A percentile compares a stretch with the other conserved stretches of the same genome.
These are phyloP conservation scores for Rachicladosporium sp. DNA, from an alignment of 2,329 filamentous ascomycete species.

Conservation along the genomic window DNA sequence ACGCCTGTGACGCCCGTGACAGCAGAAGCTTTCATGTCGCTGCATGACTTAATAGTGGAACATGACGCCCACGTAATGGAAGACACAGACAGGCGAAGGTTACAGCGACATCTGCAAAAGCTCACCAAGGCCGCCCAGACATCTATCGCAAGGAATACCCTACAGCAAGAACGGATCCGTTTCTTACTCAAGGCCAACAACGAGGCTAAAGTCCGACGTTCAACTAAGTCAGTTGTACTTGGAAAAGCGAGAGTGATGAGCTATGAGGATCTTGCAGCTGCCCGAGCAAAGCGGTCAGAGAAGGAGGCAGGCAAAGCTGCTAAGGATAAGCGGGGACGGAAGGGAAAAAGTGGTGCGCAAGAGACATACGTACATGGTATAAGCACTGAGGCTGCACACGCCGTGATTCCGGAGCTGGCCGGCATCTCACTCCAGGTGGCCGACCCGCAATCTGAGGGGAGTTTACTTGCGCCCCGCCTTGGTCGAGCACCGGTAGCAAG, in stretches of 20 bases:
- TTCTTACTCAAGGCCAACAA: slow-evolving; percentile 18
- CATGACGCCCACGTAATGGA: slow-evolving; percentile 12
- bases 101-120: slow-evolving; percentile 16
- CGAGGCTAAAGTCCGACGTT: slow-evolving; percentile 14
- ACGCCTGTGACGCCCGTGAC: slow-evolving; percentile 18
- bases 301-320: slow-evolving; percentile 10
- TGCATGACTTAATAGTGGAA: slow-evolving; percentile 15
- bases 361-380: background rate
- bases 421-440: background rate
- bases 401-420: background rate
- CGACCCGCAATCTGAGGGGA: background rate
- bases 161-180: background rate
- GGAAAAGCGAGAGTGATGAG: slow-evolving; percentile 16
- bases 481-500: background rate
- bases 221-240: slow-evolving; percentile 14
- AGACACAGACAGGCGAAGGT: slow-evolving; percentile 12
- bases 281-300: slow-evolving; percentile 12
- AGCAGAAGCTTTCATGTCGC: slow-evolving; percentile 9
- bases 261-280: slow-evolving; percentile 13
- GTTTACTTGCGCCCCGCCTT: background rate
- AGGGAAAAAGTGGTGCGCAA: background rate
- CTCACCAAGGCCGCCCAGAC: slow-evolving; percentile 3
- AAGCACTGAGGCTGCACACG: background rate
- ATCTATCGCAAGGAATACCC: background rate
- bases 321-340: background rate